Conservation (phyloP, 2,329 filamentous ascomycete species). For the Penicillium vulpinum region DNA sequence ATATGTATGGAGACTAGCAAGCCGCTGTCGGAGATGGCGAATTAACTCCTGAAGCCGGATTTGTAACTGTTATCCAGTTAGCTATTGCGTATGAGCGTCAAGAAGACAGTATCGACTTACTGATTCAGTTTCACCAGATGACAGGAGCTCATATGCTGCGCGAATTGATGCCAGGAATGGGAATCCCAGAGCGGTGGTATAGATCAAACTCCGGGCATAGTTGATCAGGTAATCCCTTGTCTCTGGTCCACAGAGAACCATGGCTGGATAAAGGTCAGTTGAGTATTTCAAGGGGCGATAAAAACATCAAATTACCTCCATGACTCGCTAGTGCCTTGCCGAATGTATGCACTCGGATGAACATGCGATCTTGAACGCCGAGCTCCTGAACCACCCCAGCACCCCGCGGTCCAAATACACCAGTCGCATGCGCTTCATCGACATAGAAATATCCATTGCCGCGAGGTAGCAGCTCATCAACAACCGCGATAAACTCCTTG, state of each 20-base stretch:
- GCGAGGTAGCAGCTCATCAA: conserved; percentile 56
- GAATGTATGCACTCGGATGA: conserved; percentile 54
- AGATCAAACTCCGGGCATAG: conserved; percentile 73
- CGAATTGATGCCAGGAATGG: conserved; percentile 61
- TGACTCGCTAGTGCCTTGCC: conserved; percentile 60
- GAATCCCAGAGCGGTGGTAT: conserved; percentile 68
- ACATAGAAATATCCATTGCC: conserved; percentile 59
- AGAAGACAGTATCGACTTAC: conserved; percentile 31
- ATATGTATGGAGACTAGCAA: conserved; percentile 41
- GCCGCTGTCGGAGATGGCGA: conserved; percentile 45
- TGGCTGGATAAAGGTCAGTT: conserved; percentile 42
- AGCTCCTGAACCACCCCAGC: conserved; percentile 52
- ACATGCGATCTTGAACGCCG: conserved; percentile 53
- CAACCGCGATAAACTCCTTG: conserved; percentile 57
- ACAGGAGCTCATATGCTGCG: conserved; percentile 59
- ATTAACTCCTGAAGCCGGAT: conserved; percentile 52
- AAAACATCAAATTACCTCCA: conserved; percentile 60
- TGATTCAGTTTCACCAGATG: conserved; percentile 49
- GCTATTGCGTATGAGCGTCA: background rate
- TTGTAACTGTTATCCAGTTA: conserved; percentile 34
- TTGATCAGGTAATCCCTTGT: conserved; percentile 69
- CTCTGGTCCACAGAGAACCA: conserved; percentile 62
- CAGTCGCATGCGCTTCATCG: conserved; percentile 58
- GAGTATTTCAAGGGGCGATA: background rate
- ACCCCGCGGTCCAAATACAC: conserved; percentile 52